phyloP scores from a whole-genome alignment of 345 rosid genomes.

The Melaleuca alternifolia region DNA sequence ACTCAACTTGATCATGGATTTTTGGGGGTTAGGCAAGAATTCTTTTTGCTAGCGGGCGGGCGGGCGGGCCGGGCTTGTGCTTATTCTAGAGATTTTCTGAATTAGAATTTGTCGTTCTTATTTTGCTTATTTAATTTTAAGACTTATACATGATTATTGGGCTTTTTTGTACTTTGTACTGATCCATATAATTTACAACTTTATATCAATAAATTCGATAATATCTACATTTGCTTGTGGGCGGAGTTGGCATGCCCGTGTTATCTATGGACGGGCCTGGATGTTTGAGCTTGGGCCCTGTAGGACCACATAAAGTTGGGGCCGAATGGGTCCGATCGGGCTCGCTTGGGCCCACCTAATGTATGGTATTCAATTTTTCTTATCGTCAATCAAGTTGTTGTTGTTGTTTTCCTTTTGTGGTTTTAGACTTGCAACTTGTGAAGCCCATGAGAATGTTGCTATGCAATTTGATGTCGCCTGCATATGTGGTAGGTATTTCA shows the following conservation, averaged over 20 bases:
- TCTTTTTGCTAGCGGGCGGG: neutral
- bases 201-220: too few relatives aligned
- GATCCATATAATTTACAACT: too few relatives aligned
- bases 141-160: neutral
- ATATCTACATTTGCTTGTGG: neutral
- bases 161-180: neutral
- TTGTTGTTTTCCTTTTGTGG: neutral
- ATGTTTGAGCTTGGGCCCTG: neutral
- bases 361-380: neutral
- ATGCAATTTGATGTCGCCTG: neutral
- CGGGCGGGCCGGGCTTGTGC: neutral
- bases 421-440: neutral
- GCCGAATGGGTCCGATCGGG: neutral
- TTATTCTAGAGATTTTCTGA: neutral
- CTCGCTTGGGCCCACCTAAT: neutral
- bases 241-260: neutral
- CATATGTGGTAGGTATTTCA: constrained; percentile 25
- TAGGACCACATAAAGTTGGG: neutral
- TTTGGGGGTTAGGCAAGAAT: neutral
- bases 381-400: too few relatives aligned
- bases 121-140: neutral
- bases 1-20: too few relatives aligned
- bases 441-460: neutral
- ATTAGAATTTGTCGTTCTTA: neutral
- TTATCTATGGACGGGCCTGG: neutral